These are phyloP conservation scores for Dalechampia spathulata DNA, from an alignment of 441 rosid genomes.

Conservation along the genomic window DNA sequence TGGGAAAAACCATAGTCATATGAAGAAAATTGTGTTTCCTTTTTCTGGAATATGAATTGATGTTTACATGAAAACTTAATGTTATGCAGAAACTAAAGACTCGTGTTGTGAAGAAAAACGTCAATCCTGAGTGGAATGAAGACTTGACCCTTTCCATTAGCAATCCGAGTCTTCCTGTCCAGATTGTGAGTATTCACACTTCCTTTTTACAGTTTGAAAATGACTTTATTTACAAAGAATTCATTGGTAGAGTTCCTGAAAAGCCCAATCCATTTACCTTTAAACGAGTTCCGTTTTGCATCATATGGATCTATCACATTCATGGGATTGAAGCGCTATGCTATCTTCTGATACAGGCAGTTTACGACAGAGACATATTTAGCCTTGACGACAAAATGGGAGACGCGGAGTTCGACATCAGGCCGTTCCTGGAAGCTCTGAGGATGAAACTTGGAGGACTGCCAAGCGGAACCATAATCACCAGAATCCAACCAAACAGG, in stretches of 20 bases:
- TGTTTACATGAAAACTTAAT: too few relatives aligned
- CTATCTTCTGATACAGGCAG: conserved; percentile 24
- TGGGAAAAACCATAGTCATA: too few relatives aligned
- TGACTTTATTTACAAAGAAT: too few relatives aligned
- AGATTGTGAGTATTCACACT: conserved; percentile 32
- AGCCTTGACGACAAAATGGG: conserved; percentile 89
- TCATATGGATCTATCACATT: too few relatives aligned
- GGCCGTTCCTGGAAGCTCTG: conserved; percentile 44
- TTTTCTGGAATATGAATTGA: too few relatives aligned
- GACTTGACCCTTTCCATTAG: conserved; percentile 58
- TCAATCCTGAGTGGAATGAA: conserved; percentile 88
- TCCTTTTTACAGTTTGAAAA: background rate
- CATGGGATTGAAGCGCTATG: conserved; percentile 26
- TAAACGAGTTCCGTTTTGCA: too few relatives aligned
- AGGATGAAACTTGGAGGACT: conserved; percentile 31
- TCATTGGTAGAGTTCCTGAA: too few relatives aligned
- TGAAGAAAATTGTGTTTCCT: too few relatives aligned
- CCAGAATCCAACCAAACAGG: conserved; percentile 37
- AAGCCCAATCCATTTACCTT: too few relatives aligned
- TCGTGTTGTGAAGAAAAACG: conserved; percentile 47
- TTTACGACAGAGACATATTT: conserved; percentile 65
- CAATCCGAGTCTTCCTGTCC: conserved; percentile 49
- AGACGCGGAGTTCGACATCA: conserved; percentile 64
- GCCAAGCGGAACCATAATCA: conserved; percentile 48
- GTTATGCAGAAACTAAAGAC: conserved; percentile 68